phyloP scores from a whole-genome alignment of 2,329 filamentous ascomycete genomes.

The Ophiobolus disseminans region DNA sequence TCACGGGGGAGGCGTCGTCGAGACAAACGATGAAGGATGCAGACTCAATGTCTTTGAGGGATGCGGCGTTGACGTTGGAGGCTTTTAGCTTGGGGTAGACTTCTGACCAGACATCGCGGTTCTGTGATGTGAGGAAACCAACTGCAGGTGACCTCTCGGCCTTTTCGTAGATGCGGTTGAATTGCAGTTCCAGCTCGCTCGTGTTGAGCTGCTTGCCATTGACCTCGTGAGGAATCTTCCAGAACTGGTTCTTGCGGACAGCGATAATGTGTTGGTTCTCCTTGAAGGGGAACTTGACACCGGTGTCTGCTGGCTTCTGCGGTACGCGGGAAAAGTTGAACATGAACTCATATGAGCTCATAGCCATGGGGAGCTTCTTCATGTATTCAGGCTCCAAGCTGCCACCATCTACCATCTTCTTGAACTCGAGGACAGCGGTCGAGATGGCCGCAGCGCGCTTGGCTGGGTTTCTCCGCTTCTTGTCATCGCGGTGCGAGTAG shows the following conservation, averaged over 20 bases:
- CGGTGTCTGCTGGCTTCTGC: conserved; percentile 80
- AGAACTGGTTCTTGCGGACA: conserved; percentile 96
- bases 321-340: conserved; percentile 93
- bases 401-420: conserved; percentile 83
- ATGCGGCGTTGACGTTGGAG: conserved; percentile 76
- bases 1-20: conserved; percentile 89
- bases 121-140: conserved; percentile 86
- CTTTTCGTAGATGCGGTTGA: conserved; percentile 81
- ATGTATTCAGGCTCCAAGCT: conserved; percentile 97
- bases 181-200: conserved; percentile 88
- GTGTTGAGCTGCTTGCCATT: conserved; percentile 86
- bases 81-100: conserved; percentile 69
- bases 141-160: conserved; percentile 72
- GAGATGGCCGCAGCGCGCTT: conserved; percentile 93
- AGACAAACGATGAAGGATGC: conserved; percentile 91
- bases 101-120: conserved; percentile 91
- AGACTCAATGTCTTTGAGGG: conserved; percentile 83
- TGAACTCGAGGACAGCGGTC: conserved; percentile 88
- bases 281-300: conserved; percentile 76
- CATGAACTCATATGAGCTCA: conserved; percentile 99
- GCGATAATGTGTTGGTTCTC: conserved; percentile 88
- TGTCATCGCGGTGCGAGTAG: conserved; percentile 96
- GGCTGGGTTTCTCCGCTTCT: conserved; percentile 81
- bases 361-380: conserved; percentile 96
- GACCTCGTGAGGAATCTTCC: conserved; percentile 84